Base-by-base conservation (phyloP, 768 basidiomycete species). In the Pulveroboletus sp. region DNA sequence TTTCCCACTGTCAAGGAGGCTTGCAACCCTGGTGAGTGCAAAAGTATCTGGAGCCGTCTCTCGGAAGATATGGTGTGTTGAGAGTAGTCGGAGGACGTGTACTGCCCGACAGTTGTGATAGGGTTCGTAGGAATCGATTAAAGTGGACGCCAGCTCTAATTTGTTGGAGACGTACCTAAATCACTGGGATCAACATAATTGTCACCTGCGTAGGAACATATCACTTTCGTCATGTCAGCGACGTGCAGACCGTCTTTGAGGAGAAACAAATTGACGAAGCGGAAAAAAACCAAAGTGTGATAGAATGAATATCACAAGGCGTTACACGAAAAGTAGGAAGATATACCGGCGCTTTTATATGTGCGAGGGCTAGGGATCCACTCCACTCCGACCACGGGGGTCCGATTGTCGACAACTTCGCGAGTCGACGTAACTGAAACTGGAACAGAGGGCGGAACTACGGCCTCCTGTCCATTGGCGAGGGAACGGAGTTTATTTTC, bases 1-100 rank as follows among this genome's bases (percentile, higher is more conserved):
- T 63, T 84, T 84, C 6, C 87, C 85, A 0, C 80, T 81, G 59
- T 89, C 86, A 5, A 90, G 68, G 11, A 83, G 68, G 8, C 82
- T 82, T 4, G 83, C 83, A 48, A 88, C 74, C 33, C 87, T 77
- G 58, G 85, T 91, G 46, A 80, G 74, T 8, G 85, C 74, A 57
- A 91, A 92, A 6, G 83, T 80, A 58, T 89, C 77, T 4, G 86
- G 87, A 9, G 76, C 72, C 3, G 79, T 72, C 65, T 92, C 89
- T 37, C 76, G 74, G 30, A 86, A 72, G 46, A 90, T 78, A 63
- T 90, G 87, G 60, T 89, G 86, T 0, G 88, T 87, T 10, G 87
- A 86, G 39, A 91, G 76, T 21, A 89, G 73, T 39, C 89, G 83
- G 36, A 92, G 76, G 31, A 80, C 76, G 59, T 89, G 89, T 5